Base-by-base conservation (phyloP, 257 asterid genomes). In the Rubia yunnanensis region DNA sequence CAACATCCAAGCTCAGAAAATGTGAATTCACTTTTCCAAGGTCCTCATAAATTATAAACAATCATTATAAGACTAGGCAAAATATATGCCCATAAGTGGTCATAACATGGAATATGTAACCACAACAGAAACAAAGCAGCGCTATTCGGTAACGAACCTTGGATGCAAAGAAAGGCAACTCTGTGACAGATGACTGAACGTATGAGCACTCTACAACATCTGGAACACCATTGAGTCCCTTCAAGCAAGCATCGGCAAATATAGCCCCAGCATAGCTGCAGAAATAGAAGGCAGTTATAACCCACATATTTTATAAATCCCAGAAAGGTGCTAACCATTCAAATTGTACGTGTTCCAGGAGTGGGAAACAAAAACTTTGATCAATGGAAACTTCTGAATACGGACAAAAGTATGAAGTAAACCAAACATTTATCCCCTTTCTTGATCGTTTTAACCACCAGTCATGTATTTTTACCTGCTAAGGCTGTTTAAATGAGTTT, bases 181-280 rank as follows among this genome's bases (percentile, higher is more conserved):
- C 96, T 0, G 96, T 84, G 56, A 88, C 81, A 28, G 82, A 73
- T 5, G 96, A 88, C 75, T 85, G 94, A 70, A 85, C 96, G 36
- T 70, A 85, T 4, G 96, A 74, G 55, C 95, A 85, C 73, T 88
- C 94, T 18, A 88, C 88, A 52, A 85, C 91, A 77, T 84, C 94
- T 18, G 91, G 95, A 58, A 86, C 95, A 22, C 96, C 96, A 73
- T 91, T 91, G 39, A 88, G 92, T 60, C 98, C 96, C 76, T 85
- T 90, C 67, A 90, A 76, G 82, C 95, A 88, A 66, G 98, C 96
- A 86, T 91, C 98, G 15, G 94, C 94, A 71, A 88, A 91, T 44
- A 85, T 76, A 41, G 98, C 95, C n/a, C 96, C 95, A 4, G 96
- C 95, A 81, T 86, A 91, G 65, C 96, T 88, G 87, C 78, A 77